Conservation (phyloP, 257 asterid genomes). For the Verbena officinalis region DNA sequence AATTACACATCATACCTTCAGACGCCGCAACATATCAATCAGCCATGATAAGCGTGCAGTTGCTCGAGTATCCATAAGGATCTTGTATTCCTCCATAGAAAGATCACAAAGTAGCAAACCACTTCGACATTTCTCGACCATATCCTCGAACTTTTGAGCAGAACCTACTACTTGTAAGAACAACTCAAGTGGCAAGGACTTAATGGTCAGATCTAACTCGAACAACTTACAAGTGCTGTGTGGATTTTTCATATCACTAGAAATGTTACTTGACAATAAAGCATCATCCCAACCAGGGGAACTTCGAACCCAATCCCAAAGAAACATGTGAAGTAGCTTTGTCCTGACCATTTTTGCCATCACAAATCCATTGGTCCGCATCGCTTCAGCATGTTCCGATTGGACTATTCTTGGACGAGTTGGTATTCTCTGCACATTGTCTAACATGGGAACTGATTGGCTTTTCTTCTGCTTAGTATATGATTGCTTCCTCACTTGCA, state of each 20-base stretch:
- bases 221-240: slow-evolving; percentile 75
- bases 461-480: slow-evolving; percentile 50
- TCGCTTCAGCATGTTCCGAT: slow-evolving; percentile 56
- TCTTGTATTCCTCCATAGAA: slow-evolving; percentile 59
- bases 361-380: slow-evolving; percentile 82
- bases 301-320: slow-evolving; percentile 70
- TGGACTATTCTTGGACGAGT: slow-evolving; percentile 46
- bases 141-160: slow-evolving; percentile 62
- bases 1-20: slow-evolving; percentile 61
- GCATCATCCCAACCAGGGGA: slow-evolving; percentile 59
- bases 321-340: slow-evolving; percentile 80
- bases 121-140: slow-evolving; percentile 65
- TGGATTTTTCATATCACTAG: slow-evolving; percentile 62
- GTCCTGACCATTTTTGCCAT: slow-evolving; percentile 82
- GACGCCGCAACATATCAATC: slow-evolving; percentile 69
- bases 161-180: slow-evolving; percentile 89
- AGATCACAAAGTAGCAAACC: slow-evolving; percentile 79
- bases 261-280: slow-evolving; percentile 47
- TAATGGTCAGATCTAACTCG: slow-evolving; percentile 65
- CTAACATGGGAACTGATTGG: slow-evolving; percentile 54
- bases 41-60: slow-evolving; percentile 75
- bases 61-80: slow-evolving; percentile 75
- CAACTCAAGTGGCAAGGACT: slow-evolving; percentile 82
- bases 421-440: slow-evolving; percentile 71
- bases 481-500: slow-evolving; percentile 58